phyloP scores from a whole-genome alignment of 257 asterid genomes.

The Forsythia suspensa region DNA sequence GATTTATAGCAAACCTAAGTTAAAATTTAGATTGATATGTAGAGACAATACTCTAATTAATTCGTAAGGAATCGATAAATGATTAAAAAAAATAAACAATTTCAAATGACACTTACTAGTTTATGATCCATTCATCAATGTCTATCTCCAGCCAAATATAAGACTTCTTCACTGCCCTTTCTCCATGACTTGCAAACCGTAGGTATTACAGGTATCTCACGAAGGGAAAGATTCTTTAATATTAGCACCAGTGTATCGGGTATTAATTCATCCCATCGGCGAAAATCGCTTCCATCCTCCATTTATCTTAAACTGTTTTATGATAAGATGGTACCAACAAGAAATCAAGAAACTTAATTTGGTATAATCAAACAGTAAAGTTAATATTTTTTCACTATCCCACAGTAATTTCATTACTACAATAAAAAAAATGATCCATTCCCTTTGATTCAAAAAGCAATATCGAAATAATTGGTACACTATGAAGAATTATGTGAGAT shows the following conservation, averaged over 20 bases:
- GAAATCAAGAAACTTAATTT: not conserved
- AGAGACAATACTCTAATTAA: too few species aligned
- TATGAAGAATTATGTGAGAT: not conserved
- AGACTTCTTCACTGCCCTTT: slow-evolving; percentile 62
- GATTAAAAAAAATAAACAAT: not conserved
- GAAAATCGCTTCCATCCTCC: slow-evolving; percentile 50
- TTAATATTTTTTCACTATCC: not conserved
- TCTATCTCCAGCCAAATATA: slow-evolving; percentile 96
- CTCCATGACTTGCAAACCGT: slow-evolving; percentile 85
- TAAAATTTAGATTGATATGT: too few species aligned
- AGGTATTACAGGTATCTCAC: slow-evolving; percentile 69
- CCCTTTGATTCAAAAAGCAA: not conserved
- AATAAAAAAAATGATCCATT: not conserved
- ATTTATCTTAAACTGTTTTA: slow-evolving; percentile 24
- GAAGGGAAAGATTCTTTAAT: slow-evolving; percentile 66
- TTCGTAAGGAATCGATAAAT: not conserved
- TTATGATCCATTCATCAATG: slow-evolving; percentile 84
- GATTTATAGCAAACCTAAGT: not conserved
- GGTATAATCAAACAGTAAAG: not conserved
- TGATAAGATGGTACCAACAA: not conserved
- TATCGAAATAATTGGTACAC: not conserved
- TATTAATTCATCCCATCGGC: slow-evolving; percentile 72
- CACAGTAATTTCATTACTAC: not conserved
- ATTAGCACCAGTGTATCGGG: slow-evolving; percentile 87
- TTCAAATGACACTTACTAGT: slow-evolving; percentile 50